Evolutionary conservation across 1,284 basidiomycete species (phyloP).

Genomic region (Cutaneotrichosporon sp.): DNA sequence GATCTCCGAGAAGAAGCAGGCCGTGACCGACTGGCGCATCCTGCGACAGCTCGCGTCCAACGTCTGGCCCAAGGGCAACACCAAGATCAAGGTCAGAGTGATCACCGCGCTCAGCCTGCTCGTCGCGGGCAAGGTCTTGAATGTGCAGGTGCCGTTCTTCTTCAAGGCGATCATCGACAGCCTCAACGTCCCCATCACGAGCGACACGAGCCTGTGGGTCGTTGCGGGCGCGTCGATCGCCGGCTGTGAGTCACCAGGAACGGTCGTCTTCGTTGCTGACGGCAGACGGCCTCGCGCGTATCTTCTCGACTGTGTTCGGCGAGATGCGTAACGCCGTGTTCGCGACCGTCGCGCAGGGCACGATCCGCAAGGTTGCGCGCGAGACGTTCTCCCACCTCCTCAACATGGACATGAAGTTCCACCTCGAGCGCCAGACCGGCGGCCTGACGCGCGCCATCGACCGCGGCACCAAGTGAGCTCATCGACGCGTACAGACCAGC

Average conservation of each 20-base stretch:
- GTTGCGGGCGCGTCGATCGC: constrained; percentile 85
- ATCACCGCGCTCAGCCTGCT: constrained; percentile 79
- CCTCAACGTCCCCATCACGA: constrained; percentile 79
- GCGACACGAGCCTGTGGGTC: constrained; percentile 82
- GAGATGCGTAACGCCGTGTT: constrained; percentile 96
- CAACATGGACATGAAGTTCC: constrained; percentile 88
- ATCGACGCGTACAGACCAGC: neutral
- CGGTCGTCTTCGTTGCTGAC: constrained; percentile 1
- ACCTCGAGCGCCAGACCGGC: constrained; percentile 90
- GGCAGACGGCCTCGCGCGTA: constrained; percentile 83
- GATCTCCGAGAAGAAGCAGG: constrained; percentile 31
- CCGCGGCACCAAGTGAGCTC: constrained; percentile 84
- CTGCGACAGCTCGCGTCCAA: constrained; percentile 60
- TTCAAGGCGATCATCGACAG: constrained; percentile 92
- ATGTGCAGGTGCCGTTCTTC: constrained; percentile 95
- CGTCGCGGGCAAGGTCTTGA: constrained; percentile 87
- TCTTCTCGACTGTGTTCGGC: constrained; percentile 84
- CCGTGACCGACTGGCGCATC: constrained; percentile 58
- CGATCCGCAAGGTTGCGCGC: constrained; percentile 88
- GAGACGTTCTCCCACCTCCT: constrained; percentile 93
- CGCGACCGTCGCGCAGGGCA: constrained; percentile 91
- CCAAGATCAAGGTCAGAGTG: constrained; percentile 67
- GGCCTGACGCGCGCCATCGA: constrained; percentile 96
- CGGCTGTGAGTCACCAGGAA: constrained; percentile 68
- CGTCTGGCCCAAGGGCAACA: constrained; percentile 62